Evolutionary conservation across 2,329 filamentous ascomycete species (phyloP).

Genomic region (Neofusicoccum cordaticola): DNA sequence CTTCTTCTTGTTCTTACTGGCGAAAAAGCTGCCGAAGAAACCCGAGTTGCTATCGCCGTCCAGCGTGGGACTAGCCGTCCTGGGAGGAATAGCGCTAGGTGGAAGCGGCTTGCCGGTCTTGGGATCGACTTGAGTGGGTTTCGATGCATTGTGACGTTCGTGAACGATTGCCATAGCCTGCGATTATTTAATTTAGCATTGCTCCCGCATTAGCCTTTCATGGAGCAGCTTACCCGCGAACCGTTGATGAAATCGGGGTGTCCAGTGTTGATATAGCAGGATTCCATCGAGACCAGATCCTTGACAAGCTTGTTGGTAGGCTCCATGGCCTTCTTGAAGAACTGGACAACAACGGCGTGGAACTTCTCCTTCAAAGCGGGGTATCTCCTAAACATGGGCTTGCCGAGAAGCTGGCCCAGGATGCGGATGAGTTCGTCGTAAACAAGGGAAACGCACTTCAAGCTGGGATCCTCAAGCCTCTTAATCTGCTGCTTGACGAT

Average conservation of each 20-base stretch:
- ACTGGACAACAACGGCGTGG: slow-evolving; percentile 83
- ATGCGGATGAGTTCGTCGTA: slow-evolving; percentile 98
- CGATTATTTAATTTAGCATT: not conserved
- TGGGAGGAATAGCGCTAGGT: slow-evolving; percentile 61
- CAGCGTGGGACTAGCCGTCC: slow-evolving; percentile 73
- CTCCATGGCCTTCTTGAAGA: slow-evolving; percentile 98
- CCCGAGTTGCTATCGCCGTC: slow-evolving; percentile 63
- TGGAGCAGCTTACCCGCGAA: slow-evolving; percentile 62
- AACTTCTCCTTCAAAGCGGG: slow-evolving; percentile 96
- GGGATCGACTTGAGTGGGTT: slow-evolving; percentile 92
- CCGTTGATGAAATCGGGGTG: slow-evolving; percentile 98
- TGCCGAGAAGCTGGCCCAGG: slow-evolving; percentile 81
- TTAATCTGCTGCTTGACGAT: slow-evolving; percentile 99
- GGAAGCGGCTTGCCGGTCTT: slow-evolving; percentile 96
- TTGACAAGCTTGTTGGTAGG: slow-evolving; percentile 95
- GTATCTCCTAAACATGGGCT: slow-evolving; percentile 87
- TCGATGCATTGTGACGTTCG: slow-evolving; percentile 76
- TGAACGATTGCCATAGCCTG: slow-evolving; percentile 97
- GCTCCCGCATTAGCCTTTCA: not conserved
- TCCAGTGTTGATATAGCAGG: slow-evolving; percentile 97
- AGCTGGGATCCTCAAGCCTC: slow-evolving; percentile 88
- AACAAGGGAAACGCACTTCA: slow-evolving; percentile 96
- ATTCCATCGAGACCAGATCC: slow-evolving; percentile 92
- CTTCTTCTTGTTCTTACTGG: slow-evolving; percentile 99
- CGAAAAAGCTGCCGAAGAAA: slow-evolving; percentile 98